These are phyloP conservation scores for Cercospora canescens DNA, from an alignment of 2,329 filamentous ascomycete species.

Conservation along the genomic window DNA sequence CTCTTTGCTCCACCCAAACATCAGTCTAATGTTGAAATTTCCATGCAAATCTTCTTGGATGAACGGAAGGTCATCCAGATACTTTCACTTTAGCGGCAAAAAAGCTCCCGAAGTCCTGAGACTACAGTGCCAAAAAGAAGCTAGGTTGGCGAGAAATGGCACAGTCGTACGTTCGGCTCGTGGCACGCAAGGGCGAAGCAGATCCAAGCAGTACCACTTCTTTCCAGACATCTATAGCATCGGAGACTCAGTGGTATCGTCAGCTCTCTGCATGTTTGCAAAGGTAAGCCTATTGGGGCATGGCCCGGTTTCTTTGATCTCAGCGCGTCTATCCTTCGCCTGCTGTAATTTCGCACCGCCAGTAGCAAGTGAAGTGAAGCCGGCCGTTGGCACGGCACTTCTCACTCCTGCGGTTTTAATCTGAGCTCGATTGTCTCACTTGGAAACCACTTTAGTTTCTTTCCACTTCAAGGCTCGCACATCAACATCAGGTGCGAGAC, in stretches of 20 bases:
- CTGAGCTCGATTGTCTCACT: neutral
- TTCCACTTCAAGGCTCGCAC: neutral
- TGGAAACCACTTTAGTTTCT: neutral
- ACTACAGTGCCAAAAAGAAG: no score
- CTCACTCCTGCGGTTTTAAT: neutral
- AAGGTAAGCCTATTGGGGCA: no score
- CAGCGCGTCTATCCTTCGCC: neutral
- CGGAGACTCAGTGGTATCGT: no score
- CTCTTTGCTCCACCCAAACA: no score
- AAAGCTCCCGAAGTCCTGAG: constrained; percentile 5
- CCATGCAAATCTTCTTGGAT: no score
- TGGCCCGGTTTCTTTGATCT: neutral
- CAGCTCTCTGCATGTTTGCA: no score
- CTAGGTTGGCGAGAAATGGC: no score
- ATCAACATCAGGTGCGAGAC: neutral
- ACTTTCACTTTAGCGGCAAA: constrained; percentile 31
- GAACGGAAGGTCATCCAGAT: constrained; percentile 37
- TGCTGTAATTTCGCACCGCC: neutral
- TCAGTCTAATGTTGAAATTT: no score
- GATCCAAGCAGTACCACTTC: no score
- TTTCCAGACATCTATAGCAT: no score
- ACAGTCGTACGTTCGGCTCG: no score
- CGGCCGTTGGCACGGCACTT: neutral
- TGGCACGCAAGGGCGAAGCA: no score
- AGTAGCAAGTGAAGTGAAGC: neutral